phyloP scores from a whole-genome alignment of 1,284 basidiomycete genomes.

The Waitea zeae region DNA sequence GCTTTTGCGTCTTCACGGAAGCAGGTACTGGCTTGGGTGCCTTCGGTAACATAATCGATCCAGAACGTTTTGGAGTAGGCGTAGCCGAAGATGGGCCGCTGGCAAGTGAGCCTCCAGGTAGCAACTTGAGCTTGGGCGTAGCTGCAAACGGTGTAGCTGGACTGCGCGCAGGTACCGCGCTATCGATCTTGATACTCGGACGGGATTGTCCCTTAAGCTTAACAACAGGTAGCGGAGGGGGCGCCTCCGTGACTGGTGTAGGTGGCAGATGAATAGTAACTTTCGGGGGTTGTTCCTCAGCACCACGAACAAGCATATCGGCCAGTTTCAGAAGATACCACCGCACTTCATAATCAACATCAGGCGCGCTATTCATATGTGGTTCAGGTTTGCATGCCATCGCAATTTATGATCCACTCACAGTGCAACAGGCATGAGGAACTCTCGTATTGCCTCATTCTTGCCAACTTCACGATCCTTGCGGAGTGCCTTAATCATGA shows the following conservation, averaged over 20 bases:
- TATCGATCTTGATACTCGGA: not conserved
- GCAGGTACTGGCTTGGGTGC: conserved; percentile 17
- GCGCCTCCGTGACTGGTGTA: conserved; percentile 49
- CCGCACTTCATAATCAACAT: conserved; percentile 75
- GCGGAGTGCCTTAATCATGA: conserved; percentile 64
- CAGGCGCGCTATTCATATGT: conserved; percentile 31
- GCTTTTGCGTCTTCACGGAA: too few relatives aligned
- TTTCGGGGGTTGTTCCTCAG: conserved; percentile 73
- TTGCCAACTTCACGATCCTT: conserved; percentile 79
- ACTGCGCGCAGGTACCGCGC: not conserved
- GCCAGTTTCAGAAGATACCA: conserved; percentile 87
- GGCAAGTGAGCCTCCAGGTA: conserved; percentile 14
- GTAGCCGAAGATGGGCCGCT: conserved; percentile 8
- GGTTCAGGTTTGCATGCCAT: conserved; percentile 4
- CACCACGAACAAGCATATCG: conserved; percentile 74
- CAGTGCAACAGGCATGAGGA: conserved; percentile 67
- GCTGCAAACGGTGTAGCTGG: conserved; percentile 5
- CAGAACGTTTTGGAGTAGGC: conserved; percentile 18
- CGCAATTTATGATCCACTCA: conserved; percentile 21
- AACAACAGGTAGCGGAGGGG: conserved; percentile 31
- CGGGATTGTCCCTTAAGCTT: conserved; percentile 25
- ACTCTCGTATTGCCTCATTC: conserved; percentile 65
- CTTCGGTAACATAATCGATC: too few relatives aligned
- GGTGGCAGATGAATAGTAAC: conserved; percentile 73
- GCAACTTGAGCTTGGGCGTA: conserved; percentile 7